Percentiles rank a stretch among this genome's conserved stretches.
phyloP scores from a whole-genome alignment of 495 filamentous ascomycete species.

The Hypoxylon intermedium region DNA sequence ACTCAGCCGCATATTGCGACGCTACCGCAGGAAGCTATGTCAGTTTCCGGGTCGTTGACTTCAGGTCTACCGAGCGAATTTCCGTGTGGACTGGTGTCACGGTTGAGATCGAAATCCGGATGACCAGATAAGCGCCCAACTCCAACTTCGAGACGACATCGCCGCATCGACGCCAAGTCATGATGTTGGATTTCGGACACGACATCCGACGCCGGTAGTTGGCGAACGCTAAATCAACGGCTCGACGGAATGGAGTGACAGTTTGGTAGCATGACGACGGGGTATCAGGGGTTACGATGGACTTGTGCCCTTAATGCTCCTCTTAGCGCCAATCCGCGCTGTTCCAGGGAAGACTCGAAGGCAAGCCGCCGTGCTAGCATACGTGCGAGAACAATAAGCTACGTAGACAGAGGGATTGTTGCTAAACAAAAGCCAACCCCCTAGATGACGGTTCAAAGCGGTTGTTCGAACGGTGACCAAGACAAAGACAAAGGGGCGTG shows the following conservation, averaged over 20 bases:
- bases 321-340: background rate
- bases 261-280: background rate
- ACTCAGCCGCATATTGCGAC: constrained; percentile 39
- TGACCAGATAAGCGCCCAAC: constrained; percentile 6
- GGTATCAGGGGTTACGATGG: background rate
- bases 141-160: constrained; percentile 7
- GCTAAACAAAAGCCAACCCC: background rate
- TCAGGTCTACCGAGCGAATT: constrained; percentile 19
- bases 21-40: constrained; percentile 8
- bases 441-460: background rate
- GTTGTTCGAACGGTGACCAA: background rate
- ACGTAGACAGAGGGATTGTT: background rate
- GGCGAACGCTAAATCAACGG: background rate
- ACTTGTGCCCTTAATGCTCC: background rate
- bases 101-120: constrained; percentile 11
- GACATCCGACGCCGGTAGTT: constrained; percentile 14
- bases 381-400: background rate
- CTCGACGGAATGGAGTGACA: background rate
- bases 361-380: background rate
- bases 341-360: background rate
- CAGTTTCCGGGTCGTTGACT: constrained; percentile 30
- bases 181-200: background rate
- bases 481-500: background rate
- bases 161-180: constrained; percentile 8
- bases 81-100: constrained; percentile 2